These are phyloP conservation scores for Fonsecaea pugnacius DNA, from an alignment of 2,329 filamentous ascomycete species.

Conservation along the genomic window DNA sequence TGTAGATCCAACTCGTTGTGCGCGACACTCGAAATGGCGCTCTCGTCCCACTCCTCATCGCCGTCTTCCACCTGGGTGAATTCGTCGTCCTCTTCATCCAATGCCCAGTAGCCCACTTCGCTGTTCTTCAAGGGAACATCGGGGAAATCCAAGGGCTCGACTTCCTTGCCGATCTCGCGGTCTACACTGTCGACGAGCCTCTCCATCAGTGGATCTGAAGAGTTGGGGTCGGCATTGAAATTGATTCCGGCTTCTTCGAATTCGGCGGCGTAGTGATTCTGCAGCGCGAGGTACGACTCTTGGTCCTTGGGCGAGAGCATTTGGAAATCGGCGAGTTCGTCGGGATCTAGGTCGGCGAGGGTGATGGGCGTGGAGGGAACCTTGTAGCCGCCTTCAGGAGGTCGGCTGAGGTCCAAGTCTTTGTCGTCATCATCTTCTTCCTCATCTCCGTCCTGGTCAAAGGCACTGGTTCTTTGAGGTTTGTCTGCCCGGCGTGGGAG, in stretches of 20 bases:
- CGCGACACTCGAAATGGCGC: constrained; percentile 81
- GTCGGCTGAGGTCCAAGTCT: constrained; percentile 17
- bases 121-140: constrained; percentile 18
- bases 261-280: constrained; percentile 35
- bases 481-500: constrained; percentile 23
- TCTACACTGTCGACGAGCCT: constrained; percentile 43
- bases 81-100: constrained; percentile 51
- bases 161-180: constrained; percentile 41
- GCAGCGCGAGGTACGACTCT: constrained; percentile 29
- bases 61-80: constrained; percentile 54
- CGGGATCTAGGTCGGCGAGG: constrained; percentile 30
- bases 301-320: constrained; percentile 32
- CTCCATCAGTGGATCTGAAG: constrained; percentile 19
- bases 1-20: constrained; percentile 88
- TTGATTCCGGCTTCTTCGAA: constrained; percentile 30
- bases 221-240: constrained; percentile 7
- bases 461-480: neutral
- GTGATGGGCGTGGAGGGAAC: constrained; percentile 28
- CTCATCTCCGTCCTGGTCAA: neutral
- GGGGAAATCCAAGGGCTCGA: constrained; percentile 29
- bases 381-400: constrained; percentile 25
- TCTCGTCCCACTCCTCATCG: constrained; percentile 66
- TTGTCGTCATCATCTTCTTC: constrained; percentile 18
- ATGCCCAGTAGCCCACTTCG: constrained; percentile 49
- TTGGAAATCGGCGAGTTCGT: constrained; percentile 36